Evolutionary conservation across 805 yeast species (phyloP).

Genomic region (Zygosaccharomyces bailii): DNA sequence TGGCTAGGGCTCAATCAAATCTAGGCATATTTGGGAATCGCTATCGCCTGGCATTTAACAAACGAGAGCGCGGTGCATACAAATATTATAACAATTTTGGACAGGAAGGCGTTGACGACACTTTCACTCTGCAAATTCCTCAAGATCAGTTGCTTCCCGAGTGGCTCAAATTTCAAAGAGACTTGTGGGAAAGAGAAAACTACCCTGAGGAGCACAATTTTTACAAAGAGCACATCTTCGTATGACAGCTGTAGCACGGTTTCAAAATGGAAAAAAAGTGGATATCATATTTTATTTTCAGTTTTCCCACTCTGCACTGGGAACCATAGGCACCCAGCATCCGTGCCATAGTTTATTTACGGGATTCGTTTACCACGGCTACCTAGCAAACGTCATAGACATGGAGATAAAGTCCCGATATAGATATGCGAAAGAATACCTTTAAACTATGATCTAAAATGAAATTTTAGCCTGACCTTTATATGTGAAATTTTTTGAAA

Average conservation of each 20-base stretch:
- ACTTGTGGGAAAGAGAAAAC: conserved; percentile 57
- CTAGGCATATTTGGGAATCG: conserved; percentile 35
- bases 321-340: conserved; percentile 11
- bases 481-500: conserved; percentile 5
- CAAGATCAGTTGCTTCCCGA: conserved; percentile 59
- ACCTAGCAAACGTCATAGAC: conserved; percentile 39
- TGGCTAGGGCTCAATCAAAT: conserved; percentile 23
- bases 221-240: conserved; percentile 34
- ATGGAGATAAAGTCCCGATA: conserved; percentile 46
- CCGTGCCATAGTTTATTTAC: conserved; percentile 32
- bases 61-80: conserved; percentile 31
- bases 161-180: conserved; percentile 69
- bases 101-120: conserved; percentile 34
- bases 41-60: conserved; percentile 34
- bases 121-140: conserved; percentile 48
- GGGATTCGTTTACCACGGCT: conserved; percentile 59
- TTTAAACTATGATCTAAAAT: not conserved
- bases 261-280: conserved; percentile 33
- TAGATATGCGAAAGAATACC: not conserved
- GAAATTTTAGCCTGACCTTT: not conserved
- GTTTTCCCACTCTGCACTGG: conserved; percentile 31
- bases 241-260: conserved; percentile 29
- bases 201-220: conserved; percentile 35
- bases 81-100: conserved; percentile 43
- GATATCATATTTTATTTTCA: conserved; percentile 8